These are phyloP conservation scores for Nothomitra cinnamomea DNA, from an alignment of 2,329 filamentous ascomycete genomes.

Conservation along the genomic window DNA sequence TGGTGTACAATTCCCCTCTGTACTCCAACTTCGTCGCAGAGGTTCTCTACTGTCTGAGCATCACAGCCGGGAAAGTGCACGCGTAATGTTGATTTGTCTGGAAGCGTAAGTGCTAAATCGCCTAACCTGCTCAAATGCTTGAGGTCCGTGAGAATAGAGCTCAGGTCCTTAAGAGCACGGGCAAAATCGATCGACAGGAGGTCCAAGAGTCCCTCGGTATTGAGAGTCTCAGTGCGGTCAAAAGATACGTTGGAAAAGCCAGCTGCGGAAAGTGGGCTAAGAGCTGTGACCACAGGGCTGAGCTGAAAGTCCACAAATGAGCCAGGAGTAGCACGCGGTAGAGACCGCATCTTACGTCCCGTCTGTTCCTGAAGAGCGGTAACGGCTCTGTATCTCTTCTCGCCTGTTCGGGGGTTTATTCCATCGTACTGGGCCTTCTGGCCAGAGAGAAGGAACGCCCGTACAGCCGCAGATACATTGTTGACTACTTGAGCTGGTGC, in stretches of 20 bases:
- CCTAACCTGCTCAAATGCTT: conserved; percentile 60
- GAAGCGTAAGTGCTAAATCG: conserved; percentile 64
- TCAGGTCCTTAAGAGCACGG: conserved; percentile 67
- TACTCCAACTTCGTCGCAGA: conserved; percentile 80
- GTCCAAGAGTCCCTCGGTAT: conserved; percentile 70
- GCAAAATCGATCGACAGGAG: conserved; percentile 78
- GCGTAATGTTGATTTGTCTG: conserved; percentile 48
- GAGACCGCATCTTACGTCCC: conserved; percentile 44
- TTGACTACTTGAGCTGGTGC: conserved; percentile 79
- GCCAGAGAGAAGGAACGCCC: conserved; percentile 83
- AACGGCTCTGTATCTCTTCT: conserved; percentile 66
- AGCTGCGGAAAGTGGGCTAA: conserved; percentile 42
- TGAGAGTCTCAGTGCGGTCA: conserved; percentile 43
- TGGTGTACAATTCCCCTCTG: conserved; percentile 62
- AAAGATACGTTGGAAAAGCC: conserved; percentile 14
- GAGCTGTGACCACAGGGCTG: conserved; percentile 75
- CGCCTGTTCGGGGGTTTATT: conserved; percentile 45
- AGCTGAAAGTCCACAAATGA: conserved; percentile 79
- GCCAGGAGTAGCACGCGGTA: conserved; percentile 44
- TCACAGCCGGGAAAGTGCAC: conserved; percentile 89
- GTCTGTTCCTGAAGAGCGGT: conserved; percentile 58
- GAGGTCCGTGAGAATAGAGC: conserved; percentile 63
- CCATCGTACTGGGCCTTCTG: conserved; percentile 81
- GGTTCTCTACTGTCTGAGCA: conserved; percentile 56
- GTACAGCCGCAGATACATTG: conserved; percentile 85